Evolutionary conservation across 805 yeast genomes (phyloP), one percentile per base, ranked within the genome.

Genomic region (Candida sithepensis): DNA sequence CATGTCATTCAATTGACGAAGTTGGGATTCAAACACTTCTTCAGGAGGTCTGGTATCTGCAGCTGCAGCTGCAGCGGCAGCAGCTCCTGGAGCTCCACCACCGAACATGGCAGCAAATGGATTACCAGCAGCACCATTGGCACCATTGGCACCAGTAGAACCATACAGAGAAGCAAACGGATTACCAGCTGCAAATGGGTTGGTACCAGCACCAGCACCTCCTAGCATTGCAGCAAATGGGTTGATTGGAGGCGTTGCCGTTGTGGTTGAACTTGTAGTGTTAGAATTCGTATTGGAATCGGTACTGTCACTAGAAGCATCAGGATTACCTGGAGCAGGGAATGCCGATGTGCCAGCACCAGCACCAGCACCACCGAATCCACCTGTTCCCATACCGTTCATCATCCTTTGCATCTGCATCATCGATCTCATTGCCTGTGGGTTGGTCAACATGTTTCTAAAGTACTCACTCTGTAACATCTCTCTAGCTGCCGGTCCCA

Each of bases 401-500:
- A 74, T 65, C 58, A 69, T 67, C 58, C 83, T 73, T 49, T 84
- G 84, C 78, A 89, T 75, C 54, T 80, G 79, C 86, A 89, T 81
- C 80, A 87, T 83, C 47, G 81, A 81, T 61, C 96, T 79, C 77
- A 90, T 72, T 77, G 84, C 78, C 54, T 88, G 88, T 2, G 98
- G 97, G 64, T 92, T 88, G 12, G 86, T 73, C 61, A 86, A 54
- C 82, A 85, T 81, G 60, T 82, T 84, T 67, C 96, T 80, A 63
- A 91, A 82, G 62, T 81, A 77, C 14, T 92, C 96, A 62, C 85
- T 82, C 66, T 86, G 96, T 58, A 92, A 68, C 83, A 90, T 75
- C 63, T 86, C 81, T 60, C 97, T 79, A 20, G 87, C 91, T 63
- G 85, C 88, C 7, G 96, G 96, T 12, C 96, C 96, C 90, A 88